Conservation (phyloP, 495 filamentous ascomycete species). For the Echria macrotheca region DNA sequence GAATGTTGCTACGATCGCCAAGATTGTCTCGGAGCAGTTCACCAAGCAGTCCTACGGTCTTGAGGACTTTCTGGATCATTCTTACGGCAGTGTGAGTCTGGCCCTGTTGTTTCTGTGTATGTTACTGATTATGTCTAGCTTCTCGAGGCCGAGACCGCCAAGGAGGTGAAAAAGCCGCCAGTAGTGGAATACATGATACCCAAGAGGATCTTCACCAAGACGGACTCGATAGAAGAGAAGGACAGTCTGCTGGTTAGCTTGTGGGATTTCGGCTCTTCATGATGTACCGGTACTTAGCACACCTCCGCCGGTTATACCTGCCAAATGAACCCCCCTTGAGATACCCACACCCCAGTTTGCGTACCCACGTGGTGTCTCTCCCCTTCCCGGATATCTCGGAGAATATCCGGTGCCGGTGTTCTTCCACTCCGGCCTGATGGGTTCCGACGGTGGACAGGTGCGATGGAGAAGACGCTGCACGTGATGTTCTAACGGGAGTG, state of each 20-base stretch:
- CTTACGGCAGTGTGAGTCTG: conserved; percentile 71
- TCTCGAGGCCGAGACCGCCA: conserved; percentile 73
- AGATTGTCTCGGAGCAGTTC: conserved; percentile 94
- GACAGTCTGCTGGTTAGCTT: conserved; percentile 50
- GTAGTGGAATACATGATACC: conserved; percentile 93
- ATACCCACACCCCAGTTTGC: not conserved
- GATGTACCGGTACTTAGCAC: too few relatives aligned
- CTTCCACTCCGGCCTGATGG: too few relatives aligned
- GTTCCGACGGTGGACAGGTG: too few relatives aligned
- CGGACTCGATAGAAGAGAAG: conserved; percentile 37
- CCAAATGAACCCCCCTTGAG: not conserved
- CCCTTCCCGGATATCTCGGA: not conserved
- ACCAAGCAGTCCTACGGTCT: conserved; percentile 88
- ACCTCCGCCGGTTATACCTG: too few relatives aligned
- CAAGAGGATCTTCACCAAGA: conserved; percentile 70
- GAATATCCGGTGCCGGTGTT: too few relatives aligned
- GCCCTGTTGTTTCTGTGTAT: not conserved
- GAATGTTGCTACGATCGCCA: conserved; percentile 89
- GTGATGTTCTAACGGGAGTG: too few relatives aligned
- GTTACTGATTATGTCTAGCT: conserved; percentile 46
- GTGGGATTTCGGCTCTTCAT: conserved; percentile 47
- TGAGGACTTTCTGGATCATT: conserved; percentile 96
- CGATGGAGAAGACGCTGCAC: too few relatives aligned
- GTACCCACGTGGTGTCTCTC: not conserved
- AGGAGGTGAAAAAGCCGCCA: conserved; percentile 75